Evolutionary conservation across 2,329 filamentous ascomycete species (phyloP), one percentile per base, ranked within the genome.

Genomic region (Epichloe typhina): DNA sequence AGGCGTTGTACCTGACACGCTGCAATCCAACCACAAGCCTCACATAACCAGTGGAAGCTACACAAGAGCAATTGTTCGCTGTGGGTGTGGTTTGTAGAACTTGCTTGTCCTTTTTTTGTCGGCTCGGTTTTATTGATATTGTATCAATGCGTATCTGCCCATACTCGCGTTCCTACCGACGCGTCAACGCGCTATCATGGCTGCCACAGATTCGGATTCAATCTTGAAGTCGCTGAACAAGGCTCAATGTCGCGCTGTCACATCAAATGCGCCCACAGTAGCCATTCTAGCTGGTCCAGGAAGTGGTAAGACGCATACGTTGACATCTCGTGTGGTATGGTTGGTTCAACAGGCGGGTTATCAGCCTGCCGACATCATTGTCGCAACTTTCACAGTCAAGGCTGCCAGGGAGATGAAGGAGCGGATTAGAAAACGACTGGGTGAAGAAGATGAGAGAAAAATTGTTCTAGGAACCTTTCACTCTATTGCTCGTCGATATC

Each of bases 371-470:
- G 88, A 96, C 69, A 82, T 97, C 60, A 83, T 98, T 53, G 91
- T 96, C 53, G 93, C 91, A 54, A 97, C 91, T 0, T 98, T 98
- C 63, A 98, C 93, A 2, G 89, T 95, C 65, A 97, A 97, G 66
- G 90, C 93, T 1, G 88, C 90, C 17, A 79, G 73, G 17, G 91
- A 97, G 70, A 98, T 98, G 91, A 88, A 89, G 61, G 82, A 88
- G 61, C 80, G 91, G 7, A 87, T 97, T 51, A 81, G 83, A 0
- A 83, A 77, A 52, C 76, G 87, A n/a, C 74, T 97, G n/a, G 89
- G 89, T 1, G 77, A 84, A 53, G 83, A 83, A 5, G 70, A 83
- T 15, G 86, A 89, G 62, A 82, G 77, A 50, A 86, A 86, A 59
- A 74, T 98, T 56, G 78, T 96, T 35, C 72, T 98, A 4, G 91